phyloP scores from a whole-genome alignment of 2,329 filamentous ascomycete genomes.

The Blumeria hordei region DNA sequence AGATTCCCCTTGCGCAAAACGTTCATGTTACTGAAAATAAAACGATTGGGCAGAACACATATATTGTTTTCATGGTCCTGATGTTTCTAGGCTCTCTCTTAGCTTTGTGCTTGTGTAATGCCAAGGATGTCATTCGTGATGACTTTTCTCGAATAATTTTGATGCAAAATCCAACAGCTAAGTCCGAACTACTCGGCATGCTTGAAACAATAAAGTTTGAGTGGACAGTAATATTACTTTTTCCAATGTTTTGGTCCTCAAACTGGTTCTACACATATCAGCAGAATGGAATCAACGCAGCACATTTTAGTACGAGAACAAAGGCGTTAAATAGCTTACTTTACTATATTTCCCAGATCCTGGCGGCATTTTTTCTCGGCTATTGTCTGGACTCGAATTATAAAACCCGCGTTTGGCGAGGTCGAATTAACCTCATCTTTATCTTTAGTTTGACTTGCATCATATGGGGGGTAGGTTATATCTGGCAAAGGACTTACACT shows the following conservation, averaged over 20 bases:
- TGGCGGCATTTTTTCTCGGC: conserved; percentile 51
- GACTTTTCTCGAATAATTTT: conserved; percentile 63
- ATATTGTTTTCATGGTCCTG: conserved; percentile 67
- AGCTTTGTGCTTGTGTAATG: conserved; percentile 45
- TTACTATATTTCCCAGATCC: conserved; percentile 60
- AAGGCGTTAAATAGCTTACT: conserved; percentile 50
- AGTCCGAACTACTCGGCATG: conserved; percentile 52
- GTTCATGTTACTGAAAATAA: conserved; percentile 27
- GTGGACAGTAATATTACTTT: conserved; percentile 49
- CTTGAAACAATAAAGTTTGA: conserved; percentile 47
- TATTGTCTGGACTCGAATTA: conserved; percentile 37
- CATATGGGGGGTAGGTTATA: conserved; percentile 67
- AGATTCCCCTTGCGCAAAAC: conserved; percentile 54
- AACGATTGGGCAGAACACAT: conserved; percentile 53
- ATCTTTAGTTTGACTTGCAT: conserved; percentile 49
- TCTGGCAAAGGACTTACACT: conserved; percentile 41
- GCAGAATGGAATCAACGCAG: conserved; percentile 47
- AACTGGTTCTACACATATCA: conserved; percentile 68
- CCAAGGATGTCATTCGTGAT: conserved; percentile 43
- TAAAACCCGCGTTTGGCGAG: conserved; percentile 39
- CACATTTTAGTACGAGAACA: conserved; percentile 50
- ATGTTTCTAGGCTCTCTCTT: conserved; percentile 49
- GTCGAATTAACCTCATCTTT: conserved; percentile 35
- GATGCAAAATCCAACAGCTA: conserved; percentile 80
- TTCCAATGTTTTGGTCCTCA: conserved; percentile 60